Base-by-base conservation (phyloP, 2,329 filamentous ascomycete genomes). In the Ophiostoma sp. region DNA sequence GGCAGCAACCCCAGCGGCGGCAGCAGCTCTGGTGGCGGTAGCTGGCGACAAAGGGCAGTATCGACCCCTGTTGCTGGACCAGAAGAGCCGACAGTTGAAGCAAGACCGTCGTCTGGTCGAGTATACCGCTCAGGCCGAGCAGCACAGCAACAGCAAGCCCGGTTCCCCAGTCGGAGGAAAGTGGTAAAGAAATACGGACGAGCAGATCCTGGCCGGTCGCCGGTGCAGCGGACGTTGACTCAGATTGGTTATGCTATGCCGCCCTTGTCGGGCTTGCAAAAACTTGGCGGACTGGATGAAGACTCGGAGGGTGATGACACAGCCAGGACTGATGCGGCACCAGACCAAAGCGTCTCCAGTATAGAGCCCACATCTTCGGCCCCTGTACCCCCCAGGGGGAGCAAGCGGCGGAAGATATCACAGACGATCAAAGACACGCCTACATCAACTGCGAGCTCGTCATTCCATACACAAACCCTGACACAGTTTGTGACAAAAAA, bases 141-240 rank as follows among this genome's bases (percentile, higher is more conserved):
- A 76, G 75, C 1, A 71, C 72, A 4, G 62, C 71, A 72, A 2
- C 75, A 75, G 48, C 79, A 80, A 67, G 44, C 75, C 3, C 74
- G 72, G 4, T 80, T 80, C 70, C 77, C 78, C 3, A 69, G 73
- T 4, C 75, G 76, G 27, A 71, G 72, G n/a, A 73, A 71, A 33
- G 69, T 65, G 4, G 35, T 65, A 10, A 65, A 65, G 62, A 65
- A 23, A 4, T 65, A 65, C 20, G 62, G 62, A 3, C 62, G 62
- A 27, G 4, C 33, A 23, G 35, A 39, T 2, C 8, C 62, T 35
- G 20, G 33, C 62, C 71, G 67, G 20, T 67, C 72, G 4, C 70
- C 76, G 31, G 74, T 73, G 41, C 79, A 80, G 72, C 76, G 76
- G 64, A 80, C 78, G 0, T 66, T 80, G 74, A 79, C 78, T 2